phyloP scores from a whole-genome alignment of 495 filamentous ascomycete species.

The Tuber magnatum region DNA sequence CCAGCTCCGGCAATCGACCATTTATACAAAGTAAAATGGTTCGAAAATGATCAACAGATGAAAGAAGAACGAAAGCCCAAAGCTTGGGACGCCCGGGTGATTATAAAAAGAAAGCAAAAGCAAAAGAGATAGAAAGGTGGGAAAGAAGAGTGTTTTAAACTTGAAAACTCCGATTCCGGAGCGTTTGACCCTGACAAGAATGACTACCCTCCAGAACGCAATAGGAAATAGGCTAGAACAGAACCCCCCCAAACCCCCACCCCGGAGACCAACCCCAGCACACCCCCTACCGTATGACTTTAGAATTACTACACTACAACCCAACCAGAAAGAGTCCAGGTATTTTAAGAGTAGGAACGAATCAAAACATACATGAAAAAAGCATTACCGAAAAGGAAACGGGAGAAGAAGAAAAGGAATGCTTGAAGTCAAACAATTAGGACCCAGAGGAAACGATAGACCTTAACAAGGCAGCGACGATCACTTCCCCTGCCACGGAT shows the following conservation, averaged over 20 bases:
- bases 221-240: background rate
- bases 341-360: background rate
- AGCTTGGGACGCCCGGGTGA: background rate
- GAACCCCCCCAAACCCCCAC: background rate
- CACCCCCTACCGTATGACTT: background rate
- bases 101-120: background rate
- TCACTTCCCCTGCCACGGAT: constrained; percentile 7
- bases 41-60: background rate
- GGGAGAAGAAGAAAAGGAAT: background rate
- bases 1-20: background rate
- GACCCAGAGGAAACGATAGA: background rate
- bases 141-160: background rate
- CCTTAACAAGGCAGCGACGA: background rate
- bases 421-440: background rate
- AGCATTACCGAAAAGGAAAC: background rate
- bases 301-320: background rate
- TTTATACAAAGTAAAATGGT: background rate
- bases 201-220: background rate
- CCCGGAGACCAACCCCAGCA: background rate
- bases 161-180: background rate
- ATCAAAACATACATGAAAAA: background rate
- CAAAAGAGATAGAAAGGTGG: background rate
- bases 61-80: background rate
- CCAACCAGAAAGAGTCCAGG: background rate
- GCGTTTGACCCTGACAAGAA: background rate